phyloP scores from a whole-genome alignment of 164 flowering plant species.

The Kalanchoe fedtschenkoi region DNA sequence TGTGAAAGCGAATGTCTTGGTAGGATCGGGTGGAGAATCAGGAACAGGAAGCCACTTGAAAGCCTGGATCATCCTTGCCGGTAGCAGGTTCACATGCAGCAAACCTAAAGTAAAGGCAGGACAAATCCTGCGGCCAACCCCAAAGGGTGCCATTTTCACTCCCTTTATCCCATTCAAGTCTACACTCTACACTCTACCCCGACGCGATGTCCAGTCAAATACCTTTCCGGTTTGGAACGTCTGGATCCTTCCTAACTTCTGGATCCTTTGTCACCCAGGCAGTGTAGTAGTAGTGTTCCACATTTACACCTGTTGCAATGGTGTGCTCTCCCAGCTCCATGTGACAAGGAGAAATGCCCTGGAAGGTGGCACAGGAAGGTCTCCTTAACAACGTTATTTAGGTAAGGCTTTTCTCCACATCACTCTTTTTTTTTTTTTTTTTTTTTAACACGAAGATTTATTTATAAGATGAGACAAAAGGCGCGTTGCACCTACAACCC shows the following conservation, averaged over 20 bases:
- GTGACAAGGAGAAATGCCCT: background rate
- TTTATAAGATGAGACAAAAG: too few species aligned
- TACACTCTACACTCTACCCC: too few species aligned
- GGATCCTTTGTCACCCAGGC: conserved; percentile 7
- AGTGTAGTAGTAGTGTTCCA: background rate
- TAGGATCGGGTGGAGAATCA: background rate
- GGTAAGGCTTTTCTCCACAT: conserved; percentile 5
- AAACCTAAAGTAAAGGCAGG: conserved; percentile 16
- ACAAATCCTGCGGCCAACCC: conserved; percentile 28
- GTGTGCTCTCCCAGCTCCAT: conserved; percentile 4
- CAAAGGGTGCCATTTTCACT: conserved; percentile 12
- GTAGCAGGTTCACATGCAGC: conserved; percentile 23
- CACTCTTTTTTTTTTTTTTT: too few species aligned
- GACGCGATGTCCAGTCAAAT: background rate
- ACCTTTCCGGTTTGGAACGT: conserved; percentile 7
- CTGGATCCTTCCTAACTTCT: conserved; percentile 7
- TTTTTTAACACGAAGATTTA: too few species aligned
- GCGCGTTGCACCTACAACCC: too few species aligned
- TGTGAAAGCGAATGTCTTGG: conserved; percentile 3
- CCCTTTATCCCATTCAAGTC: conserved; percentile 8
- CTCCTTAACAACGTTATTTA: conserved; percentile 7
- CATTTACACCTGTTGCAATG: background rate
- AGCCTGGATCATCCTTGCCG: conserved; percentile 22
- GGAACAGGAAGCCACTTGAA: conserved; percentile 6
- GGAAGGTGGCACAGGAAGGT: conserved; percentile 8